phyloP scores from a whole-genome alignment of 2,329 filamentous ascomycete genomes.

The Fusarium camptoceras region DNA sequence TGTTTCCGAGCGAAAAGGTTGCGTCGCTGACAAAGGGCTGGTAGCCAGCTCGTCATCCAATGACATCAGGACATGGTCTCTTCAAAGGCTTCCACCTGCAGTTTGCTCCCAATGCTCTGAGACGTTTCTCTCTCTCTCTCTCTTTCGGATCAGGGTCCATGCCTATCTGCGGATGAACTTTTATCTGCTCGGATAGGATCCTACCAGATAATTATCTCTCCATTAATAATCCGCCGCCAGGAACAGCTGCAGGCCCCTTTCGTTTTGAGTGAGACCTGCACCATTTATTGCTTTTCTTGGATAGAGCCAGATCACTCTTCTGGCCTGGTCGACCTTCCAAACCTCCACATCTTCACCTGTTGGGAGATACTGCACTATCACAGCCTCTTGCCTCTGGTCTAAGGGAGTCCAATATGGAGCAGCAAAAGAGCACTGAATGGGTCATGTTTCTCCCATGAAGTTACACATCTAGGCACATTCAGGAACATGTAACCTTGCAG shows the following conservation, averaged over 20 bases:
- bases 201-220: not conserved
- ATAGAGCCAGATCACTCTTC: slow-evolving; percentile 26
- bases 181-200: not conserved
- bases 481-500: slow-evolving; percentile 36
- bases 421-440: slow-evolving; percentile 20
- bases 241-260: slow-evolving; percentile 32
- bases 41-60: slow-evolving; percentile 3
- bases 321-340: slow-evolving; percentile 11
- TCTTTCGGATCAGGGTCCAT: slow-evolving; percentile 28
- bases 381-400: slow-evolving; percentile 9
- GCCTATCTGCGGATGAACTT: not conserved
- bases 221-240: slow-evolving; percentile 26
- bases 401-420: slow-evolving; percentile 35
- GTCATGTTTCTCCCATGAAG: slow-evolving; percentile 28
- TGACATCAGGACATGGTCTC: slow-evolving; percentile 28
- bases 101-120: slow-evolving; percentile 12
- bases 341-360: slow-evolving; percentile 41
- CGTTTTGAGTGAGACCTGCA: slow-evolving; percentile 42
- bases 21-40: not conserved
- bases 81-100: slow-evolving; percentile 1
- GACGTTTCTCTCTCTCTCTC: too few species aligned
- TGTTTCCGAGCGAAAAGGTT: slow-evolving; percentile 1
- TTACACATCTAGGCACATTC: slow-evolving; percentile 33
- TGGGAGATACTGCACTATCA: slow-evolving; percentile 9
- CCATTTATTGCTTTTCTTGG: slow-evolving; percentile 31